Percentiles rank a stretch among this genome's conserved stretches.
Evolutionary conservation across 2,329 filamentous ascomycete genomes (phyloP).

Genomic region (Akanthomyces lecanii): DNA sequence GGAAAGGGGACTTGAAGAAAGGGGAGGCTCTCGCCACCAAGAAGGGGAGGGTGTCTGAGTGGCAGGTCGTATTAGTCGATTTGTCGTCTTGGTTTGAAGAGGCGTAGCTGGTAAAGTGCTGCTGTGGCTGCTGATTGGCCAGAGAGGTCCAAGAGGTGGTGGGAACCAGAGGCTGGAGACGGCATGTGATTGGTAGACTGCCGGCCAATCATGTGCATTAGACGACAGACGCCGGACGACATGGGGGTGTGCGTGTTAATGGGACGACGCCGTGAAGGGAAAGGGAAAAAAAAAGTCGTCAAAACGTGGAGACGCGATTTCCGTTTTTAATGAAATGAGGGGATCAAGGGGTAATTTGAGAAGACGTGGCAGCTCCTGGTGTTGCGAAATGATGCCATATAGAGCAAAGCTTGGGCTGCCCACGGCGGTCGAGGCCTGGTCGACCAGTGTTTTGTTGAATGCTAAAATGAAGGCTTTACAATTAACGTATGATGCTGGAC

Average conservation of each 20-base stretch:
- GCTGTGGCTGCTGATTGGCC: neutral
- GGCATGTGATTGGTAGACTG: neutral
- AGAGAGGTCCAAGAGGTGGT: neutral
- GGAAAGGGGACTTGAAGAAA: constrained; percentile 3
- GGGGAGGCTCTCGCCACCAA: neutral
- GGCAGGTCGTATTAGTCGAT: constrained; percentile 9
- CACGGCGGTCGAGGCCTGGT: neutral
- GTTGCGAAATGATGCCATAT: constrained; percentile 12
- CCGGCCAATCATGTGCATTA: neutral
- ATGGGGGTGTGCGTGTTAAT: neutral
- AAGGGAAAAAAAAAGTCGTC: neutral
- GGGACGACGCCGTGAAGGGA: neutral
- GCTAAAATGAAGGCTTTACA: neutral
- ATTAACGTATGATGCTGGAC: neutral
- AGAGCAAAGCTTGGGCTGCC: neutral
- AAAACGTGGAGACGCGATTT: constrained; percentile 4
- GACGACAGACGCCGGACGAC: neutral
- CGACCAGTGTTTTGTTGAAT: neutral
- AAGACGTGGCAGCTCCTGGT: neutral
- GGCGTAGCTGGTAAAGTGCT: neutral
- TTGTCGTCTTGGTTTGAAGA: neutral
- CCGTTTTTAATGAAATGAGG: constrained; percentile 7
- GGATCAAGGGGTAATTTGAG: neutral
- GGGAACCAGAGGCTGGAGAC: neutral
- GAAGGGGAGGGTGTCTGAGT: constrained; percentile 2